Evolutionary conservation across 2,329 filamentous ascomycete genomes (phyloP).

Genomic region (Corinectria fuckeliana): DNA sequence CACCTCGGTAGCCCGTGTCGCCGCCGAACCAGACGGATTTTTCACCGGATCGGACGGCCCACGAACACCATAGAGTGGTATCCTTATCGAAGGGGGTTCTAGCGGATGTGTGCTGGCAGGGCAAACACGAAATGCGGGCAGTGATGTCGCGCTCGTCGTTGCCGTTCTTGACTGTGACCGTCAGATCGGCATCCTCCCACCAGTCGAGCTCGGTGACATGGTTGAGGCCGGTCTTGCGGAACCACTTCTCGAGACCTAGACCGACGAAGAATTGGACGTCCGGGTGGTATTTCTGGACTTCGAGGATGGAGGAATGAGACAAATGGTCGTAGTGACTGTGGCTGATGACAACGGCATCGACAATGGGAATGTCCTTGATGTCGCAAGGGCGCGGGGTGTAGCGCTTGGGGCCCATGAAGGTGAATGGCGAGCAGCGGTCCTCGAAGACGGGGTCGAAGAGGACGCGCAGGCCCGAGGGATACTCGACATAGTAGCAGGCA

Average conservation of each 20-base stretch:
- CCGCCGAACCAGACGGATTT: constrained; percentile 88
- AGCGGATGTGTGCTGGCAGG: constrained; percentile 82
- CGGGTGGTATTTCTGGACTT: constrained; percentile 74
- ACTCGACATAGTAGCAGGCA: constrained; percentile 92
- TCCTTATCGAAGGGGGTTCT: constrained; percentile 72
- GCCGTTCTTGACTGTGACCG: constrained; percentile 51
- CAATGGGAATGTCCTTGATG: constrained; percentile 76
- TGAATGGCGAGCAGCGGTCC: constrained; percentile 80
- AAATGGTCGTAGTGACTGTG: constrained; percentile 96
- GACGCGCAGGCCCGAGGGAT: constrained; percentile 82
- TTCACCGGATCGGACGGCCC: constrained; percentile 76
- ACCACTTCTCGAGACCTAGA: constrained; percentile 84
- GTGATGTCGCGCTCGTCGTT: constrained; percentile 57
- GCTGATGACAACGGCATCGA: constrained; percentile 81
- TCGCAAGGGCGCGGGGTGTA: constrained; percentile 80
- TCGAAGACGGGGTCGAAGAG: constrained; percentile 96
- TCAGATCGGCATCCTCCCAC: constrained; percentile 88
- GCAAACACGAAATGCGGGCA: constrained; percentile 78
- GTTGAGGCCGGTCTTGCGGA: constrained; percentile 70
- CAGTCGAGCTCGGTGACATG: constrained; percentile 92
- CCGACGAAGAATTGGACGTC: constrained; percentile 89
- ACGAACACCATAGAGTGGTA: constrained; percentile 86
- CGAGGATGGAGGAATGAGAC: constrained; percentile 75
- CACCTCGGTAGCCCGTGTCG: constrained; percentile 88
- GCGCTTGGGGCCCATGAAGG: constrained; percentile 73